Percentiles rank a stretch among this genome's conserved stretches.
Evolutionary conservation across 306 rosid genomes (phyloP).

Genomic region (Pyrus betulifolia): DNA sequence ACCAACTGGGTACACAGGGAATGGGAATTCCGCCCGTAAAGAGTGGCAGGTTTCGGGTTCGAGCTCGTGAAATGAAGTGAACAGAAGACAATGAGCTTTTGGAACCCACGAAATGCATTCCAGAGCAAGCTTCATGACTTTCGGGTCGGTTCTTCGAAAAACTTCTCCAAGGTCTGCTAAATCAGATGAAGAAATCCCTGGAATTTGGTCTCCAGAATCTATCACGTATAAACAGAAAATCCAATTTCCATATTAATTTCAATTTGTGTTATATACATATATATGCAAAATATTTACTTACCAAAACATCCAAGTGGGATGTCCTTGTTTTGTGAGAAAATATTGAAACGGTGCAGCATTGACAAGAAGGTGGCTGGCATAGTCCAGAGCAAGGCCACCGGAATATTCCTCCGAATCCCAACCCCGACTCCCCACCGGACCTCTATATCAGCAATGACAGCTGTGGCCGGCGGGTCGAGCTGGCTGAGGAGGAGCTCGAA

Average conservation of each 20-base stretch:
- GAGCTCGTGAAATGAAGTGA: conserved; percentile 40
- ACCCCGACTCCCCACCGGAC: conserved; percentile 29
- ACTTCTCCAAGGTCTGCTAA: conserved; percentile 26
- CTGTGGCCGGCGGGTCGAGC: conserved; percentile 23
- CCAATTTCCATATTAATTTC: background rate
- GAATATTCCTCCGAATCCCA: conserved; percentile 32
- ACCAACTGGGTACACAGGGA: conserved; percentile 42
- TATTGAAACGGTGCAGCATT: conserved; percentile 24
- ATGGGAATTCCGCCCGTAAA: conserved; percentile 24
- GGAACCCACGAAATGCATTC: conserved; percentile 25
- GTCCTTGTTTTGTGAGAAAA: conserved; percentile 15
- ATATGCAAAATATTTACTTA: background rate
- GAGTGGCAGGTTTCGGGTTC: conserved; percentile 30
- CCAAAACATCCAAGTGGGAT: conserved; percentile 7
- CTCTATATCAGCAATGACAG: conserved; percentile 27
- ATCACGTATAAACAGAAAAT: background rate
- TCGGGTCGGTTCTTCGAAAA: conserved; percentile 14
- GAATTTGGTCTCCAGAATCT: conserved; percentile 22
- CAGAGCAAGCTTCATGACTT: conserved; percentile 21
- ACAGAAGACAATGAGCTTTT: conserved; percentile 33
- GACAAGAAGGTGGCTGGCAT: conserved; percentile 40
- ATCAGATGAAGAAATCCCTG: conserved; percentile 25
- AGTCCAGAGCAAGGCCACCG: conserved; percentile 40
- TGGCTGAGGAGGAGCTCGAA: conserved; percentile 34
- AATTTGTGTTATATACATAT: background rate